These are phyloP conservation scores for Hericium coralloides DNA, from an alignment of 768 basidiomycete species.

Conservation along the genomic window DNA sequence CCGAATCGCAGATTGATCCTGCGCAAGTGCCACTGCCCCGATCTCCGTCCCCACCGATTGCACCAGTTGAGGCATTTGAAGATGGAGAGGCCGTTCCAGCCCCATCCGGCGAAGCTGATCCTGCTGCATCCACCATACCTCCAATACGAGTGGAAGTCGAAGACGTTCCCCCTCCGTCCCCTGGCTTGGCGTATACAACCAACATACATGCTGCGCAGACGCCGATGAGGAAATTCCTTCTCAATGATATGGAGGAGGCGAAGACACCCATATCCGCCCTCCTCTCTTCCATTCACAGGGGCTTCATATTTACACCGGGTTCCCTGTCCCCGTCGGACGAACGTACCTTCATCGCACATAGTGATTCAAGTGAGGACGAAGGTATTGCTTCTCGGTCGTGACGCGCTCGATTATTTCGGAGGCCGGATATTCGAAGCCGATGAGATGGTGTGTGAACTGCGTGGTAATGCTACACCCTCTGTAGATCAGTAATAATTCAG, in stretches of 20 bases:
- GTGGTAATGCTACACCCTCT: too few relatives aligned
- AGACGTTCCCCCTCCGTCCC: neutral
- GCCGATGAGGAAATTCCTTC: neutral
- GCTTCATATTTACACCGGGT: constrained; percentile 59
- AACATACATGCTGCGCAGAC: neutral
- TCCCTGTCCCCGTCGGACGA: constrained; percentile 52
- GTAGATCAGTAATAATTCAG: too few relatives aligned
- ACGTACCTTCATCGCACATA: constrained; percentile 23
- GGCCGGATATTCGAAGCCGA: too few relatives aligned
- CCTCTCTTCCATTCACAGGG: constrained; percentile 46
- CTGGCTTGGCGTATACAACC: neutral
- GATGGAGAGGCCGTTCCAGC: neutral
- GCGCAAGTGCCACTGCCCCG: constrained; percentile 7
- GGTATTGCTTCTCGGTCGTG: too few relatives aligned
- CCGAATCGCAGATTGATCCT: constrained; percentile 6
- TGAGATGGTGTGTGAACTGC: too few relatives aligned
- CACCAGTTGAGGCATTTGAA: neutral
- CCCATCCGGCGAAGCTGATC: neutral
- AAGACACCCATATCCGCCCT: constrained; percentile 61
- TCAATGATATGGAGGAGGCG: neutral
- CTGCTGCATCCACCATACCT: neutral
- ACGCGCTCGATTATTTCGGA: too few relatives aligned
- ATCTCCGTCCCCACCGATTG: neutral
- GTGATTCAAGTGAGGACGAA: neutral
- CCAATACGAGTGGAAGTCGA: neutral